Percentiles rank a stretch among this genome's conserved stretches.
These are phyloP conservation scores for Nannizziopsis arthrosporioides DNA, from an alignment of 2,329 filamentous ascomycete genomes.

Conservation along the genomic window DNA sequence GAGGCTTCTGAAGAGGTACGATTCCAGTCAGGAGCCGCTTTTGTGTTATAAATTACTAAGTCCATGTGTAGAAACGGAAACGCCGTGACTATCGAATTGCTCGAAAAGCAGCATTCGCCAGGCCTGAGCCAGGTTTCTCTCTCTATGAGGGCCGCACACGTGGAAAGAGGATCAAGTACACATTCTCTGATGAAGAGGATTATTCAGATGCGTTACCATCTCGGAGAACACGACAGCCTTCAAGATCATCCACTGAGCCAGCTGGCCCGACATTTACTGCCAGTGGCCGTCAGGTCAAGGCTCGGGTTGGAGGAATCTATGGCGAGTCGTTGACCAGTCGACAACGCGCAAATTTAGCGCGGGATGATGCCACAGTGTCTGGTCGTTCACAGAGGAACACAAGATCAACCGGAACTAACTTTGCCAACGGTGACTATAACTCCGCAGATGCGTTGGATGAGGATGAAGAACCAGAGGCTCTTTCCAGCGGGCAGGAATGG, in stretches of 20 bases:
- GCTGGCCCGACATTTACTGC: constrained; percentile 58
- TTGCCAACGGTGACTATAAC: constrained; percentile 37
- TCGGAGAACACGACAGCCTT: constrained; percentile 51
- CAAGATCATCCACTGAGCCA: constrained; percentile 60
- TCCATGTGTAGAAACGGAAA: constrained; percentile 63
- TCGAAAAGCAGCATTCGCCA: constrained; percentile 75
- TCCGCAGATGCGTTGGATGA: constrained; percentile 55
- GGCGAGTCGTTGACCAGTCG: constrained; percentile 46
- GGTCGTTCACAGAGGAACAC: constrained; percentile 34
- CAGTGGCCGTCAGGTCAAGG: constrained; percentile 69
- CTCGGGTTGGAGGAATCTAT: constrained; percentile 43
- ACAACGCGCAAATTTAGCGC: constrained; percentile 35
- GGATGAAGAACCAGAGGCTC: constrained; percentile 54
- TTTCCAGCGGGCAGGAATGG: constrained; percentile 52
- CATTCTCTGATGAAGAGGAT: constrained; percentile 79
- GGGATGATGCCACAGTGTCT: constrained; percentile 25
- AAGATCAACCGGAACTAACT: background rate
- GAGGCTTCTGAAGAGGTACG: constrained; percentile 82
- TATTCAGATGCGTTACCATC: constrained; percentile 50
- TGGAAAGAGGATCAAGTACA: constrained; percentile 93
- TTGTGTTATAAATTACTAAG: constrained; percentile 13
- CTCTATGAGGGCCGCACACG: constrained; percentile 92
- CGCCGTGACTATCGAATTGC: constrained; percentile 81
- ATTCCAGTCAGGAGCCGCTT: constrained; percentile 17
- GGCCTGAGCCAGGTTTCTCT: constrained; percentile 80